Conservation (phyloP, 306 rosid species). For the Vicia villosa region DNA sequence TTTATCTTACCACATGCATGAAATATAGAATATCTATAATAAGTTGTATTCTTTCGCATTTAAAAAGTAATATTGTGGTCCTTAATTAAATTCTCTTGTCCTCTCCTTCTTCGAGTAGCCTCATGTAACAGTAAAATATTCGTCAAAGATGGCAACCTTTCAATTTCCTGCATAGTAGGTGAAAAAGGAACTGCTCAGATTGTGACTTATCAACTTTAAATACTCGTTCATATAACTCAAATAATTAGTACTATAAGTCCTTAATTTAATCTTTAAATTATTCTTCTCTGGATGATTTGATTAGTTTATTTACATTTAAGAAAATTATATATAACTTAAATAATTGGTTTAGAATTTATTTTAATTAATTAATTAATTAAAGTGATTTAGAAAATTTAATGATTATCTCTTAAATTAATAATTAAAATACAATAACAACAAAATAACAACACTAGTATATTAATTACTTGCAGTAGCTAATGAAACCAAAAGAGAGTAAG, state of each 20-base stretch:
- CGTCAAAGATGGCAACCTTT: conserved; percentile 28
- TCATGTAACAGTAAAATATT: conserved; percentile 5
- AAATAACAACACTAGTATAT: too few species aligned
- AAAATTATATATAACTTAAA: too few species aligned
- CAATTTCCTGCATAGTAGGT: background rate
- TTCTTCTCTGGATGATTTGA: too few species aligned
- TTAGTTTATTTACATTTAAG: too few species aligned
- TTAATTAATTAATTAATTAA: too few species aligned
- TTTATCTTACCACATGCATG: conserved; percentile 24
- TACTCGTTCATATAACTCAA: background rate
- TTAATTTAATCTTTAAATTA: background rate
- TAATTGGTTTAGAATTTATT: too few species aligned
- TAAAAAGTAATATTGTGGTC: background rate
- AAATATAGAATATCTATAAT: background rate
- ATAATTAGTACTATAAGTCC: background rate
- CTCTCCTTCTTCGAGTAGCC: conserved; percentile 21
- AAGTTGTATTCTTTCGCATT: background rate
- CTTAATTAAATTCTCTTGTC: conserved; percentile 13
- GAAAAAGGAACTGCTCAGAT: background rate
- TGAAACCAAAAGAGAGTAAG: too few species aligned
- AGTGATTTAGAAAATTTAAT: too few species aligned
- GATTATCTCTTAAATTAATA: too few species aligned
- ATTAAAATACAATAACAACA: too few species aligned
- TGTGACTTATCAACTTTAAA: background rate
- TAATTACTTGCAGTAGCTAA: too few species aligned